Base-by-base conservation (phyloP, 2,329 filamentous ascomycete species). In the Ophiocordyceps camponoti-leonardi region DNA sequence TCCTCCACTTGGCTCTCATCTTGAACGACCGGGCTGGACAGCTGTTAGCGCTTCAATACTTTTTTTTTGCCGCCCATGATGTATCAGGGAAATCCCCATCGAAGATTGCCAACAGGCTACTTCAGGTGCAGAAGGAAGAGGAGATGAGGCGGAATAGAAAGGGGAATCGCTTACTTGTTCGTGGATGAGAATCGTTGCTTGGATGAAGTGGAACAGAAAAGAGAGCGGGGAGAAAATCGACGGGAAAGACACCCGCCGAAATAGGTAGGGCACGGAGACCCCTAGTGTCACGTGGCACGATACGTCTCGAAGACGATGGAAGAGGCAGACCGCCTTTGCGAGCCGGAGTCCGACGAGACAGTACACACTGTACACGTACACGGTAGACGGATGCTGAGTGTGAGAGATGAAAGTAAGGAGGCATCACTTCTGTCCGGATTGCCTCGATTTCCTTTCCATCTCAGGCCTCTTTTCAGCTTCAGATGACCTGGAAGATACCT, bases 1-100 rank as follows among this genome's bases (percentile, higher is more conserved):
- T 98, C 79, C 90, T 92, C 92, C 92, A 96, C 79, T 96, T 96
- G 67, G 87, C 88, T 92, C 90, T 75, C 77, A 81, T 79, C 72
- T 71, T 79, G 73, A 71, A 70, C 66, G 45, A 40, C 16, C 18
- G 44, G 47, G 45, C 53, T 55, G 46, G 31, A 13, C 18, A 41
- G 11, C 23, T 6, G 43, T 54, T 50, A 54, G 51, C 41, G 26
- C 33, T 10, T 19, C 2, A 12, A 12, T 23, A 12, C 8, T 2
- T 1, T 11, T 2, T 1, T 16, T 14, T 20, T 6, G 13, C n/a
- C 22, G 6, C 22, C 18, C 11, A 41, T 20, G 19, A 13, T 4
- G 2, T 19, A 23, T 41, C 6, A 14, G 1, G 18, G 13, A 6
- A 37, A 12, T 2, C 33, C 13, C 16, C 31, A 14, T 35, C 11